phyloP scores from a whole-genome alignment of 2,329 filamentous ascomycete species.

The Pyrenochaeta sp. region DNA sequence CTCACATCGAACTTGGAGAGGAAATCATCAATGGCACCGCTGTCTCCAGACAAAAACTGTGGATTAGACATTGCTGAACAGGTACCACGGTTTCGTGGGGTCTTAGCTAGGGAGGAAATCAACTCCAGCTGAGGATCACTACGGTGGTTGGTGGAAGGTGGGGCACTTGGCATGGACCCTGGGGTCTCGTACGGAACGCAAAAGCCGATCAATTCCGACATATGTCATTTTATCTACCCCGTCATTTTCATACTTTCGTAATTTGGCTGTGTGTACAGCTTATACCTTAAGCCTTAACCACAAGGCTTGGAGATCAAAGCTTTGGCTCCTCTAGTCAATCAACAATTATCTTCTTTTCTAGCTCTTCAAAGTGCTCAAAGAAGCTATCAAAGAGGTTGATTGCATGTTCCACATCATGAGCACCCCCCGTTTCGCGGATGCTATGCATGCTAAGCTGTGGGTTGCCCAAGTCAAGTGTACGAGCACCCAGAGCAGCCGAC shows the following conservation, averaged over 20 bases:
- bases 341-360: slow-evolving; percentile 84
- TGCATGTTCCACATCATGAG: slow-evolving; percentile 84
- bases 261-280: too few species aligned
- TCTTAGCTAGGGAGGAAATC: neutral
- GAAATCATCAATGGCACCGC: slow-evolving; percentile 78
- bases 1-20: slow-evolving; percentile 91
- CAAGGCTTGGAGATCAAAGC: too few species aligned
- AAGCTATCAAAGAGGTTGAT: slow-evolving; percentile 88
- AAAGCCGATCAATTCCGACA: slow-evolving; percentile 10
- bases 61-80: slow-evolving; percentile 52
- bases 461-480: slow-evolving; percentile 92
- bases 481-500: slow-evolving; percentile 81
- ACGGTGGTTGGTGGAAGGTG: too few species aligned
- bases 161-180: slow-evolving; percentile 38
- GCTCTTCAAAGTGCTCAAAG: slow-evolving; percentile 80
- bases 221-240: too few species aligned
- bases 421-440: slow-evolving; percentile 90
- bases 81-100: neutral
- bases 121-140: neutral
- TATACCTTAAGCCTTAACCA: too few species aligned
- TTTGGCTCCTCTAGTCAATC: slow-evolving; percentile 63
- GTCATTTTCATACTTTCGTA: too few species aligned
- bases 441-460: slow-evolving; percentile 97
- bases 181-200: slow-evolving; percentile 14
- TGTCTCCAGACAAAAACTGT: slow-evolving; percentile 79